Conservation (phyloP, 2,329 filamentous ascomycete species). For the Sphaerostilbella broomeana region DNA sequence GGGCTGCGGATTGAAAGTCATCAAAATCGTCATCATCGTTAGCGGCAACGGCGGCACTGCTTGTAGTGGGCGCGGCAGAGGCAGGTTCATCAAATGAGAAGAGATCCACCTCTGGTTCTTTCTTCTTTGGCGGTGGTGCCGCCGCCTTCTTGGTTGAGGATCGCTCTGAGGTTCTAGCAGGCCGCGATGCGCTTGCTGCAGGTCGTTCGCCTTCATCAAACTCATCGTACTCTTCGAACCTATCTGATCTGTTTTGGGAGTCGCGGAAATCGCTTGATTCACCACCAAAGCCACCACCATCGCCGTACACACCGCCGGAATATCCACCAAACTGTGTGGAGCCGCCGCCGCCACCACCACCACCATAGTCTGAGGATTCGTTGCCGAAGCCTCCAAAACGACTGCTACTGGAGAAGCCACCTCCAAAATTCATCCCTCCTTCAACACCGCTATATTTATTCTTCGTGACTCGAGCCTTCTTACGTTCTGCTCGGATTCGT, state of each 20-base stretch:
- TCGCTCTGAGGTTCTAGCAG: constrained; percentile 27
- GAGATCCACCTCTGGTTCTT: constrained; percentile 84
- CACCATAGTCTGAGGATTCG: constrained; percentile 65
- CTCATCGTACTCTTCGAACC: constrained; percentile 96
- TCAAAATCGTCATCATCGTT: constrained; percentile 78
- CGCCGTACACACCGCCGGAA: constrained; percentile 78
- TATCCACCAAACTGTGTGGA: constrained; percentile 49
- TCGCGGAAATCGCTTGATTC: constrained; percentile 63
- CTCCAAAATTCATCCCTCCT: constrained; percentile 61
- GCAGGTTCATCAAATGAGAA: constrained; percentile 83
- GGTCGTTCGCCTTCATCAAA: constrained; percentile 67
- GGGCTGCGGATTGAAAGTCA: constrained; percentile 86
- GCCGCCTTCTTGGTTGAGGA: constrained; percentile 34
- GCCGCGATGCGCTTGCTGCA: constrained; percentile 42
- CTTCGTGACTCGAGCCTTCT: constrained; percentile 84
- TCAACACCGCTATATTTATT: constrained; percentile 96
- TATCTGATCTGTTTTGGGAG: constrained; percentile 54
- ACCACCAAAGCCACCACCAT: constrained; percentile 88
- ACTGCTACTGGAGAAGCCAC: constrained; percentile 49
- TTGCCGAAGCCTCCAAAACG: constrained; percentile 90
- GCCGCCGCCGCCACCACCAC: constrained; percentile 52
- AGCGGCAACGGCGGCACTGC: constrained; percentile 23
- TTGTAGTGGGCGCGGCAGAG: constrained; percentile 36
- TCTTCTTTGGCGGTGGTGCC: constrained; percentile 66
- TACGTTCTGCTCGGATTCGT: constrained; percentile 70